Base-by-base conservation (phyloP, 176 grass and related monocot species). In the Oryza officinalis region DNA sequence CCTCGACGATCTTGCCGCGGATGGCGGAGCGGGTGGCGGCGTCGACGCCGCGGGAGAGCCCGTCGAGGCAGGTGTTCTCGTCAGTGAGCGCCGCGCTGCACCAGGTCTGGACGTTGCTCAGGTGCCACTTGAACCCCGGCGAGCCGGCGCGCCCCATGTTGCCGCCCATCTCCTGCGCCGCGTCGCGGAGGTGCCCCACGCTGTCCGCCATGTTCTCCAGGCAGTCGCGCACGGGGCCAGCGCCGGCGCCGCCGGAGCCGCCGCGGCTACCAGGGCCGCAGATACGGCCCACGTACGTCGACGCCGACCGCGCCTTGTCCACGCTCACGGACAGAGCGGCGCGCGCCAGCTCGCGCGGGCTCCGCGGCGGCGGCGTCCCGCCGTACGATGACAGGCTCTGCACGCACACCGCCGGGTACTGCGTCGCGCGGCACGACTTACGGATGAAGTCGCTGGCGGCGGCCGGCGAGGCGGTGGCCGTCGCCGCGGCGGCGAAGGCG, bases 91-190 rank as follows among this genome's bases (percentile, higher is more conserved):
- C 96, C 17, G 96, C 92, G 79, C 96, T 98, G 83, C 88, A 93
- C 96, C 93, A 98, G 2, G 96, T 93, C 85, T 93, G 96, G 13
- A 92, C 96, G 87, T 98, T 98, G 89, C 87, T 93, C 37, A 98
- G 78, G 87, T 98, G 96, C 89, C 91, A 95, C 76, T 44, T 60
- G 85, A 93, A 98, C 44, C 64, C 91, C 27, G 79, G 22, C 75
- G 96, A 83, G 0, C 91, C 92, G 13, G 85, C 9, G 6, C 90
- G 78, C 25, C 90, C 87, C 69, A 81, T 78, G 77, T n/a, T 30
- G 40, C 74, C 78, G 65, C 82, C 87, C 50, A 98, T 35, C 84
- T 98, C 96, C 64, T 80, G 31, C 7, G 89, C 91, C 33, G 96
- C 93, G 71, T 91, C 80, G 50, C 91, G 91, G 57, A 98, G 90